Evolutionary conservation across 257 asterid genomes (phyloP).

Genomic region (Ajuga chamaepitys): DNA sequence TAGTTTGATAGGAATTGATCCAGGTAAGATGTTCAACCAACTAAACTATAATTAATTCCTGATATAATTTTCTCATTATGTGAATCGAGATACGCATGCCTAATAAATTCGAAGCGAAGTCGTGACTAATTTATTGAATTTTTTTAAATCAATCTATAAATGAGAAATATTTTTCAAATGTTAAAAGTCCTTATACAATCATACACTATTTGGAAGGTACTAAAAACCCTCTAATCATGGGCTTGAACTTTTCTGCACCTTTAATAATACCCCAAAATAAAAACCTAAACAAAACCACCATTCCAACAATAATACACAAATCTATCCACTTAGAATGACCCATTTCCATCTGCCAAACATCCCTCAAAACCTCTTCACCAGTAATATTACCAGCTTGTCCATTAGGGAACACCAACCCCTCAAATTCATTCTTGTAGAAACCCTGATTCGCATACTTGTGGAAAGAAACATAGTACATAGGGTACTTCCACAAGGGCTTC

Average conservation of each 20-base stretch:
- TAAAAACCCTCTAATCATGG: conserved; percentile 12
- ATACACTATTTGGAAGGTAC: background rate
- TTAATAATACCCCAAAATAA: conserved; percentile 25
- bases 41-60: no score
- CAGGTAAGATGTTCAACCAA: no score
- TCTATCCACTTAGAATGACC: conserved; percentile 38
- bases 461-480: conserved; percentile 32
- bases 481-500: conserved; percentile 32
- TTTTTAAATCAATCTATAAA: no score
- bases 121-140: no score
- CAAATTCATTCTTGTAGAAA: conserved; percentile 39
- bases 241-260: conserved; percentile 17
- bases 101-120: no score
- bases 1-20: no score
- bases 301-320: conserved; percentile 27
- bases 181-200: no score
- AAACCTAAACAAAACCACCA: conserved; percentile 27
- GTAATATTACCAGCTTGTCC: conserved; percentile 12
- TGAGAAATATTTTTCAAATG: no score
- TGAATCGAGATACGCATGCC: no score
- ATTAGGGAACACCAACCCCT: conserved; percentile 25
- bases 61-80: no score
- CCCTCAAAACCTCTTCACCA: conserved; percentile 29
- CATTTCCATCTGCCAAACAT: conserved; percentile 29
- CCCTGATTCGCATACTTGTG: conserved; percentile 37